Percentiles rank a stretch among this genome's conserved stretches.
These are phyloP conservation scores for Boletus huronensis DNA, from an alignment of 768 basidiomycete species.

Conservation along the genomic window DNA sequence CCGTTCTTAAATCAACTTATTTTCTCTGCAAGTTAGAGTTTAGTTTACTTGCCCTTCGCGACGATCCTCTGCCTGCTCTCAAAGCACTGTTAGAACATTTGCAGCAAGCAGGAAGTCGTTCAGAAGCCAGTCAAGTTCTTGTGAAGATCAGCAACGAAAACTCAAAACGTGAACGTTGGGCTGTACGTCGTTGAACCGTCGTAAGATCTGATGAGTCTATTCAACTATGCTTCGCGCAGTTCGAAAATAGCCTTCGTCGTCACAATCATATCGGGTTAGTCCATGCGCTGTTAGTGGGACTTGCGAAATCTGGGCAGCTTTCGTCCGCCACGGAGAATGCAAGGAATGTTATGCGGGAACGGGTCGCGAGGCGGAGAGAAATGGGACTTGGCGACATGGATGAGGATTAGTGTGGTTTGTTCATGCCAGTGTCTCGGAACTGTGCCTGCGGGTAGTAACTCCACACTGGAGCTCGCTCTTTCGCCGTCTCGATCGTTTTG, in stretches of 20 bases:
- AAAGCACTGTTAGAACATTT: constrained; percentile 52
- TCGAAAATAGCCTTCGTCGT: constrained; percentile 81
- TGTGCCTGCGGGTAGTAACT: constrained; percentile 1
- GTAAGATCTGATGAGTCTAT: background rate
- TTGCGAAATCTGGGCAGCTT: constrained; percentile 69
- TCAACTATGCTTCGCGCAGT: constrained; percentile 42
- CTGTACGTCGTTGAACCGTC: constrained; percentile 47
- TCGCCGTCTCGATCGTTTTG: background rate
- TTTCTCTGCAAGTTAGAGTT: constrained; percentile 69
- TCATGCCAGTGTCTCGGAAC: background rate
- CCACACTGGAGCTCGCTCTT: background rate
- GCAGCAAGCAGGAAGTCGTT: constrained; percentile 41
- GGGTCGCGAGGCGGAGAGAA: constrained; percentile 39
- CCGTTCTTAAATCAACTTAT: constrained; percentile 7
- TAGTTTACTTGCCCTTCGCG: constrained; percentile 83
- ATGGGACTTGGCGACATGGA: constrained; percentile 42
- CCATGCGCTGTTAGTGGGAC: constrained; percentile 65
- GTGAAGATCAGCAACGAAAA: constrained; percentile 63
- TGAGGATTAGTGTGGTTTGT: constrained; percentile 32
- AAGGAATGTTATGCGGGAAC: constrained; percentile 41
- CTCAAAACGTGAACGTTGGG: constrained; percentile 76
- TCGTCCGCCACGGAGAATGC: constrained; percentile 47
- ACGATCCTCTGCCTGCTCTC: constrained; percentile 73
- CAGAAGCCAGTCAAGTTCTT: constrained; percentile 50
- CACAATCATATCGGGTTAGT: constrained; percentile 86